A percentile compares a stretch with the other conserved stretches of the same genome.
Conservation (phyloP, 2,329 filamentous ascomycete genomes). For the Trichophaea hybrida region DNA sequence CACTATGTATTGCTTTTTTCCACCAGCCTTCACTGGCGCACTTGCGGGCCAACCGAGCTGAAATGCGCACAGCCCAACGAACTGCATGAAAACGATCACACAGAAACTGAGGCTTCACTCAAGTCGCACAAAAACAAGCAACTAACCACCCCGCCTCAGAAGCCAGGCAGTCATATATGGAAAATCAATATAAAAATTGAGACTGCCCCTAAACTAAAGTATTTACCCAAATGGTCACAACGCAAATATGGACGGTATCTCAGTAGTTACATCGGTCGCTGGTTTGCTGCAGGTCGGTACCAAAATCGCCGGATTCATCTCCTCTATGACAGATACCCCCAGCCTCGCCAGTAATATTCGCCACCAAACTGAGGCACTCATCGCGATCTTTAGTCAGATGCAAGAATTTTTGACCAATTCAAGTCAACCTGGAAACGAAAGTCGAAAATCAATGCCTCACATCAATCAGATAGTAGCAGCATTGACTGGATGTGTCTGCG, state of each 20-base stretch:
- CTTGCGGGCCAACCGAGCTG: no score
- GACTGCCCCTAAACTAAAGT: no score
- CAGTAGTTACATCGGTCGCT: background rate
- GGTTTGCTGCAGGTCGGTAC: background rate
- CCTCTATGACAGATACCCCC: background rate
- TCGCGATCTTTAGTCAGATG: background rate
- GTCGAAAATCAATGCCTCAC: slow-evolving; percentile 1
- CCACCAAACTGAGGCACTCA: background rate
- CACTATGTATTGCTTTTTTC: no score
- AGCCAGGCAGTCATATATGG: no score
- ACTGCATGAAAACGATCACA: no score
- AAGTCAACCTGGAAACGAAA: background rate
- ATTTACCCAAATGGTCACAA: no score
- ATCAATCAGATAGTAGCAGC: background rate
- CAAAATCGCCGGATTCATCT: background rate
- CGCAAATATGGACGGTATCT: background rate
- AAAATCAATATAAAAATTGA: no score
- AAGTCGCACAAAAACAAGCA: no score
- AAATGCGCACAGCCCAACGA: no score
- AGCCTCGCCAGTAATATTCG: background rate
- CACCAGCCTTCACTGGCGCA: no score
- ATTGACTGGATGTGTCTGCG: slow-evolving; percentile 6
- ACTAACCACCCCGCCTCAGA: no score
- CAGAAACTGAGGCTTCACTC: no score
- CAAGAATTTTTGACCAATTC: background rate